A percentile compares a stretch with the other conserved stretches of the same genome.
phyloP scores from a whole-genome alignment of 495 filamentous ascomycete species.

The Podospora sp. region DNA sequence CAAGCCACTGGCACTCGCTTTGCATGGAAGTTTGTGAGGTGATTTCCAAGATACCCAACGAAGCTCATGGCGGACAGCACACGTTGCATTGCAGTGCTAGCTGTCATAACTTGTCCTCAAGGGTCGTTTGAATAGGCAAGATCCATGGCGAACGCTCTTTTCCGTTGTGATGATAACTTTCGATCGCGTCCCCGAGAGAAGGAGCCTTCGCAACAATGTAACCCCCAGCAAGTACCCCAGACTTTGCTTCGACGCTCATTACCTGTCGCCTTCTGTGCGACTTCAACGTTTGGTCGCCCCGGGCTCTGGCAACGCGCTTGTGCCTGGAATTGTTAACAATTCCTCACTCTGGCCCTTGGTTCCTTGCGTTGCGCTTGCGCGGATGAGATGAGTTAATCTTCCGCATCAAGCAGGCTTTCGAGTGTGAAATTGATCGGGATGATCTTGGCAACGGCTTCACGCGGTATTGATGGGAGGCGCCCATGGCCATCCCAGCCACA shows the following conservation, averaged over 20 bases:
- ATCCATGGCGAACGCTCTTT: slow-evolving; percentile 19
- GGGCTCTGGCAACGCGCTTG: neutral
- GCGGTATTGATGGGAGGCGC: too few relatives aligned
- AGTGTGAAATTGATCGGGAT: too few relatives aligned
- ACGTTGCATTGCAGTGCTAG: slow-evolving; percentile 26
- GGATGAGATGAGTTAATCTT: too few relatives aligned
- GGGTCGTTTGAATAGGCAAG: slow-evolving; percentile 24
- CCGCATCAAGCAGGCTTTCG: too few relatives aligned
- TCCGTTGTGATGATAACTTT: slow-evolving; percentile 19
- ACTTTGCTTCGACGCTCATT: neutral
- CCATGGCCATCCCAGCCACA: too few relatives aligned
- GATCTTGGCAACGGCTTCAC: too few relatives aligned
- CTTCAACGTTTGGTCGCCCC: too few relatives aligned
- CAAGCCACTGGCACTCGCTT: slow-evolving; percentile 32
- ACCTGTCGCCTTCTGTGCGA: too few relatives aligned
- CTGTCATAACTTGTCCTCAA: slow-evolving; percentile 24
- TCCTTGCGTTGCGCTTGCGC: too few relatives aligned
- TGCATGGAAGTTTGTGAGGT: slow-evolving; percentile 27
- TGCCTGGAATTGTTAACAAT: too few relatives aligned
- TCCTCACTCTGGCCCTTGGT: too few relatives aligned
- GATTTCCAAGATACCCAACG: slow-evolving; percentile 25
- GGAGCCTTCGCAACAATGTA: neutral
- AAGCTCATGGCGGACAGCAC: slow-evolving; percentile 12
- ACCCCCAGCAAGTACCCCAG: too few relatives aligned
- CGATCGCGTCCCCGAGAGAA: slow-evolving; percentile 20